Base-by-base conservation (phyloP, 495 filamentous ascomycete genomes). In the Aspergillus cristatus region DNA sequence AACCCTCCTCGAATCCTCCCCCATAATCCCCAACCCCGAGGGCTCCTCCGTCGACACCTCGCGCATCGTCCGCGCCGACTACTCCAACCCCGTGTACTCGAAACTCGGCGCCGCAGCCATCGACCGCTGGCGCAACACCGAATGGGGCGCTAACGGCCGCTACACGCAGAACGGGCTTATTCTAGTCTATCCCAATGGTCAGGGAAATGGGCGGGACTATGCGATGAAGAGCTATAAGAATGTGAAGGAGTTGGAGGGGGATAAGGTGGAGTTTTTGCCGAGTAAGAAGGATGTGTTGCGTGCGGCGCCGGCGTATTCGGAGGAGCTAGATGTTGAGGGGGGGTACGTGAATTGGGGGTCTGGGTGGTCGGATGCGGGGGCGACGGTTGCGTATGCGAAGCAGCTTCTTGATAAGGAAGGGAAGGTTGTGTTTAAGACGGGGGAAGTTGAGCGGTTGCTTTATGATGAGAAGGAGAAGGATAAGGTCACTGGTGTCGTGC, bases 311-410 rank as follows among this genome's bases (percentile, higher is more conserved):
- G 72, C 69, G 7, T 46, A 64, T 52, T 35, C 67, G 61, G 69
- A 34, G 66, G 74, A 41, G 51, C 46, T 58, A 20, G 55, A 62
- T 40, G 62, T 48, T 56, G 72, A 40, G 72, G 86, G 28, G 44
- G 90, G 90, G 2, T 98, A 98, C 59, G 56, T 93, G 31, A 98
- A 96, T 54, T 65, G 69, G 51, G 70, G 65, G 1, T 79, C 75
- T 35, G 91, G 91, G 1, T 96, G 89, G 90, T 84, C 76, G 5
- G 75, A 98, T 50, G 87, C 89, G 0, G 83, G 79, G 31, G 76
- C 67, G 0, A 72, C 73, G 7, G 87, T 95, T 70, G 53, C 54
- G 11, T 84, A 70, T 57, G 20, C 20, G 20, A 86, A 91, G 76
- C 46, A 57, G 14, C 76, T 71, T 50, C 58, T 85, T 16, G 72